Evolutionary conservation across 257 asterid species (phyloP).

Genomic region (Dorcoceras hygrometricum): DNA sequence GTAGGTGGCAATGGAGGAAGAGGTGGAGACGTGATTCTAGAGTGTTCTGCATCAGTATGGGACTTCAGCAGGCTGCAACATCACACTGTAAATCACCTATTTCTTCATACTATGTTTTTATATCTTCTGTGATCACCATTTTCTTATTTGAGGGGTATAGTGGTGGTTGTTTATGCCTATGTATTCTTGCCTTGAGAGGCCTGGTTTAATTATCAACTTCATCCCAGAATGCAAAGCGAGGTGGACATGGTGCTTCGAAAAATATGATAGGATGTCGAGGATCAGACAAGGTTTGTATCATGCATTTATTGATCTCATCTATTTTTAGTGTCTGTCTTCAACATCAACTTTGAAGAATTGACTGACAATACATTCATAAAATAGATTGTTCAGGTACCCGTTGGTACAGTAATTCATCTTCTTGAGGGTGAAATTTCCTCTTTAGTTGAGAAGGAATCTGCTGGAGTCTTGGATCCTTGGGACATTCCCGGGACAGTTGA

Average conservation of each 20-base stretch:
- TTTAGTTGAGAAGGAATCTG: constrained; percentile 53
- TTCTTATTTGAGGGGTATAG: constrained; percentile 3
- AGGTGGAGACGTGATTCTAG: constrained; percentile 92
- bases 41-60: constrained; percentile 77
- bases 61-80: constrained; percentile 91
- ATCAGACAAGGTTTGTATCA: constrained; percentile 62
- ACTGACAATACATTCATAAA: constrained; percentile 18
- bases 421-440: constrained; percentile 74
- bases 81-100: constrained; percentile 57
- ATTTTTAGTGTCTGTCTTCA: constrained; percentile 19
- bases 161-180: constrained; percentile 14
- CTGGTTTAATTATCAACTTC: constrained; percentile 13
- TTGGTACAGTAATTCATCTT: constrained; percentile 88
- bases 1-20: constrained; percentile 95
- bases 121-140: constrained; percentile 5
- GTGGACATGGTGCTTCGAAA: constrained; percentile 84
- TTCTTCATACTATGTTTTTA: constrained; percentile 11
- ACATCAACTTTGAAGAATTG: constrained; percentile 10
- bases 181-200: constrained; percentile 16
- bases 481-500: constrained; percentile 70
- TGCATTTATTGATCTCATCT: constrained; percentile 20
- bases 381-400: constrained; percentile 81
- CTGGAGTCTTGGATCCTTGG: constrained; percentile 79
- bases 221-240: constrained; percentile 81
- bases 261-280: constrained; percentile 93